Conservation (phyloP, 1,284 basidiomycete genomes). For the Naganishia albida region DNA sequence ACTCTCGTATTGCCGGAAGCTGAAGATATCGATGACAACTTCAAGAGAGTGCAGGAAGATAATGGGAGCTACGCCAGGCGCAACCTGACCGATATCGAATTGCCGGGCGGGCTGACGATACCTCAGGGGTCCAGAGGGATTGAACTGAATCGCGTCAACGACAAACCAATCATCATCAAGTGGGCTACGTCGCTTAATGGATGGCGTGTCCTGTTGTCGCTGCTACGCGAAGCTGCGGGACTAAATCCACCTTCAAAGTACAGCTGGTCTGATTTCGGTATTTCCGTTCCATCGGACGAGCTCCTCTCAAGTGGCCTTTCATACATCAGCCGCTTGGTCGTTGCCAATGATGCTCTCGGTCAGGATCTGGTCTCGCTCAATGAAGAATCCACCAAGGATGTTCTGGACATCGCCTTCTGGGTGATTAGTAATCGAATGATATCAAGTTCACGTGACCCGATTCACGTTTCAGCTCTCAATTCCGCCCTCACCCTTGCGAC, state of each 20-base stretch:
- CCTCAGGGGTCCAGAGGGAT: slow-evolving; percentile 28
- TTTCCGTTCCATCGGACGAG: slow-evolving; percentile 15
- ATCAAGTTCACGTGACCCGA: slow-evolving; percentile 11
- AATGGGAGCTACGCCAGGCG: slow-evolving; percentile 25
- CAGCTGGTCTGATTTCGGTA: slow-evolving; percentile 14
- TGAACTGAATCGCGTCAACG: slow-evolving; percentile 28
- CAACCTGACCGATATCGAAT: slow-evolving; percentile 16
- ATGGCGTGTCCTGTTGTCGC: slow-evolving; percentile 29
- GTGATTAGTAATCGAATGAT: slow-evolving; percentile 18
- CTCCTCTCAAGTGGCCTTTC: slow-evolving; percentile 16
- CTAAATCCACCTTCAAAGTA: not conserved
- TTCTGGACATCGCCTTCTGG: slow-evolving; percentile 16
- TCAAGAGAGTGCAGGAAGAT: slow-evolving; percentile 28
- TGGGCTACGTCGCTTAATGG: slow-evolving; percentile 29
- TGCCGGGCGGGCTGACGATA: slow-evolving; percentile 31
- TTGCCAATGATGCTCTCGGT: slow-evolving; percentile 3
- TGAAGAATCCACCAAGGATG: slow-evolving; percentile 6
- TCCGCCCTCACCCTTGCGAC: slow-evolving; percentile 12
- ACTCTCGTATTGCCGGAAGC: slow-evolving; percentile 25
- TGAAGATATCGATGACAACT: slow-evolving; percentile 17
- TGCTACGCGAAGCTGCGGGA: slow-evolving; percentile 21
- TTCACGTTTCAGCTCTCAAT: not conserved
- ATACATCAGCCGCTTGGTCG: slow-evolving; percentile 14
- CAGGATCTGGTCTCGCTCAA: slow-evolving; percentile 10
- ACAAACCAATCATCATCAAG: slow-evolving; percentile 29